Conservation (phyloP, 176 grass and related monocot species). For the Canna indica region DNA sequence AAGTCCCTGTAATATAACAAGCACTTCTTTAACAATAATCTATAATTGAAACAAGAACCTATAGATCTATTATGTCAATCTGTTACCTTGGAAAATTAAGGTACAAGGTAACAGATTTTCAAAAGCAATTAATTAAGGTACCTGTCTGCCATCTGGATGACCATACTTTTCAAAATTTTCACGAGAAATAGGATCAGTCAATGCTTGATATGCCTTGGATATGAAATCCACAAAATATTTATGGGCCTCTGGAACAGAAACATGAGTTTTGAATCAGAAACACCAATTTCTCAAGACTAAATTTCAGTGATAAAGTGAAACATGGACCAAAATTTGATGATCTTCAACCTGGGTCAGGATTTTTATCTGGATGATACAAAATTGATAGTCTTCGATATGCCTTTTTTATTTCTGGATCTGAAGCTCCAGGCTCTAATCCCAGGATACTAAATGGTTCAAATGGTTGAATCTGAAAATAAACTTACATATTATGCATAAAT, state of each 20-base stretch:
- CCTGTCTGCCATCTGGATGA: constrained; percentile 98
- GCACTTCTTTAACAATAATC: neutral
- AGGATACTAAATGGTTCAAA: constrained; percentile 99
- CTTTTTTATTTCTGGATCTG: constrained; percentile 86
- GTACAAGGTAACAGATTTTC: too few species aligned
- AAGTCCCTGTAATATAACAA: constrained; percentile 41
- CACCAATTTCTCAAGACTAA: constrained; percentile 6
- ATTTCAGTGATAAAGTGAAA: neutral
- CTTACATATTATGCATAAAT: constrained; percentile 19
- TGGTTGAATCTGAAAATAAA: constrained; percentile 54
- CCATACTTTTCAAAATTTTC: constrained; percentile 99
- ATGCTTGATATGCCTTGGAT: constrained; percentile 98
- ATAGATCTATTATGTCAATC: neutral
- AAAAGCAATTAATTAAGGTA: constrained; percentile 23
- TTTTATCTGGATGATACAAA: constrained; percentile 98
- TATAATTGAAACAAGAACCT: neutral
- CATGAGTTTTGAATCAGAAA: constrained; percentile 16
- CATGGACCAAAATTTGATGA: neutral
- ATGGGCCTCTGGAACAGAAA: constrained; percentile 72
- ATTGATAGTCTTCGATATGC: constrained; percentile 91
- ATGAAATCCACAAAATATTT: constrained; percentile 94
- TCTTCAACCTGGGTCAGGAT: constrained; percentile 80
- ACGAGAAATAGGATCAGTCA: constrained; percentile 90
- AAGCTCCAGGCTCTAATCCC: constrained; percentile 74
- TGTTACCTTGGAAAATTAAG: too few species aligned